Evolutionary conservation across 176 grass and related monocot species (phyloP), one percentile per base, ranked within the genome.

Genomic region (Elaeis guineensis): DNA sequence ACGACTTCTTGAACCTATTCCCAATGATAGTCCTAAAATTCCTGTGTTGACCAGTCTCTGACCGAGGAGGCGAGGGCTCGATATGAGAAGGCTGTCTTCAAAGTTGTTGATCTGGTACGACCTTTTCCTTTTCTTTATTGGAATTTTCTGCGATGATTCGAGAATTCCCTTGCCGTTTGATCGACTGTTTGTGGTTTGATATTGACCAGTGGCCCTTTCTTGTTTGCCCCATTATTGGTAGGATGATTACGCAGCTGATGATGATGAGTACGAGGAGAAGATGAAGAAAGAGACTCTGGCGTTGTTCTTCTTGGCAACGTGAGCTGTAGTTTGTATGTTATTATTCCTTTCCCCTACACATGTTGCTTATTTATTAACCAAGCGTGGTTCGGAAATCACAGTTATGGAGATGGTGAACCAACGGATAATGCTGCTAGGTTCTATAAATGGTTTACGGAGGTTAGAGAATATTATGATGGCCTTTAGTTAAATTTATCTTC

Each of bases 371-470:
- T n/a, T 52, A 23, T 67, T 5, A 57, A 16, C 12, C 49, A 71
- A 48, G 55, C 55, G 64, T 26, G 66, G 9, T 66, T 66, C 48
- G 25, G 23, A n/a, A 48, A 61, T 20, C n/a, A 20, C 72, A 97
- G 84, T 15, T 91, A 97, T 65, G 92, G 92, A 12, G 92, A 97
- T 12, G 87, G 92, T 32, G 92, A 97, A 62, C 93, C 87, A 21
- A 97, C 93, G 52, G 93, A 97, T 83, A 97, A 97, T 66, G 87
- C 93, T 7, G 87, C 87, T 57, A 79, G 87, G 53, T 97, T 97
- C 84, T 91, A 83, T 75, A 91, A 91, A 78, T 97, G 93, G 87
- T 89, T 98, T 62, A 89, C 81, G n/a, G 93, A 92, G 87, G 87
- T 95, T 80, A 66, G 68, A 76, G 19, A 54, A 62, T 4, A 62